Percentiles rank a stretch among this genome's conserved stretches.
Conservation (phyloP, 176 grass and related monocot genomes). For the Musa troglodytarum region DNA sequence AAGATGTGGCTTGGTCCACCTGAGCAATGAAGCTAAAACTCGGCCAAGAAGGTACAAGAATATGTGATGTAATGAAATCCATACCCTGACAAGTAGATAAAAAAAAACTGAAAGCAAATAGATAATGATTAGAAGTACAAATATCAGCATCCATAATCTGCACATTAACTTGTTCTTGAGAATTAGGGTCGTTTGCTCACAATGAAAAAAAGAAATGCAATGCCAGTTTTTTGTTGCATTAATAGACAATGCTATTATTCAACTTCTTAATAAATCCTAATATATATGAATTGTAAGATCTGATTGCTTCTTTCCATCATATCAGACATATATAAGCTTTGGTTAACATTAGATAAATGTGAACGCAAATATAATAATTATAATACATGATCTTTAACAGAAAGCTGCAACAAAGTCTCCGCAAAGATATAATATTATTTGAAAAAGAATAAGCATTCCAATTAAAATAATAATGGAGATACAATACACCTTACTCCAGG, state of each 20-base stretch:
- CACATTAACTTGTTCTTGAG: background rate
- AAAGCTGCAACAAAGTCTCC: background rate
- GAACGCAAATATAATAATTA: background rate
- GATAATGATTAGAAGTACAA: background rate
- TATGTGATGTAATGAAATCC: background rate
- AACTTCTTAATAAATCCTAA: no score
- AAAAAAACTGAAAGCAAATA: background rate
- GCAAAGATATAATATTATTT: background rate
- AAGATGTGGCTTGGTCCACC: background rate
- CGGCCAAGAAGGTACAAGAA: background rate
- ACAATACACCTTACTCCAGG: constrained; percentile 39
- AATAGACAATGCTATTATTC: background rate
- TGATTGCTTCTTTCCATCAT: background rate
- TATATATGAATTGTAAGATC: background rate
- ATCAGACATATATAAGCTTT: background rate
- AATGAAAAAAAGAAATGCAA: background rate
- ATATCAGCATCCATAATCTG: background rate
- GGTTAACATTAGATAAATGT: background rate
- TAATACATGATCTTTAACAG: background rate
- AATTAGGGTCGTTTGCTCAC: background rate
- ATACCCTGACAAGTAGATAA: background rate
- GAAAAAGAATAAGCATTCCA: background rate
- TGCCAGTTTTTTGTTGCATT: background rate
- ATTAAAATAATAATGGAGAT: background rate
- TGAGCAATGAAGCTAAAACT: no score